Evolutionary conservation across 139 green algal genomes (phyloP), one percentile per base, ranked within the genome.

Genomic region (Eudorina sp.): DNA sequence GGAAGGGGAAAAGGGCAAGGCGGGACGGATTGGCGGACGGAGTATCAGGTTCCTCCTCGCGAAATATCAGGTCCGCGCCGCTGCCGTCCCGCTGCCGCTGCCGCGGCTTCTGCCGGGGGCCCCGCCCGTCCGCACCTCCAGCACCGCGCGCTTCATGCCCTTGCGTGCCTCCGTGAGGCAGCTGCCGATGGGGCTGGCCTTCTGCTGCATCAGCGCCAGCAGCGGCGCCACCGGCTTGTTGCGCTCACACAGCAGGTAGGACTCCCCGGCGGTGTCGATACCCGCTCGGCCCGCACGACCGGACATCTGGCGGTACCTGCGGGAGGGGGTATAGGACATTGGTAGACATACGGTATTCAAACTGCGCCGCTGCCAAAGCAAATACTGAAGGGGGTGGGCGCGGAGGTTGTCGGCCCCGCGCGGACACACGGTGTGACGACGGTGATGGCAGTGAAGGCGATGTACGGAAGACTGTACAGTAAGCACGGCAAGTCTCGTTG

Each of bases 111-210:
- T n/a, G n/a, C n/a, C n/a, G n/a, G n/a, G n/a, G n/a, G n/a, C n/a
- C n/a, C n/a, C 34, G 29, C 46, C 23, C 2, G 13, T 14, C 19
- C 53, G 4, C 48, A 95, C 94, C 91, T 98, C 96, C 41, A 97
- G 91, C 91, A 98, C 94, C 0, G 95, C 93, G 0, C 94, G 93
- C 90, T 95, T 94, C 96, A 98, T 98, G 76, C 96, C 96, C 53
- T 84, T 88, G 77, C 92, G 92, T 5, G 84, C 90, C 27, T 96
- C 90, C 25, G 70, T 85, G 66, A 98, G 90, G 92, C 94, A 97
- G 88, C 94, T 97, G n/a, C 45, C 53, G 16, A 98, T 90, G 23
- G 91, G 91, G 29, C 81, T 90, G 1, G 91, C 78, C 7, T 53
- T 51, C 2, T 88, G 88, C 25, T 69, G 82, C 88, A 95, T 93